phyloP scores from a whole-genome alignment of 768 basidiomycete species.

The Dentipellis sp. region DNA sequence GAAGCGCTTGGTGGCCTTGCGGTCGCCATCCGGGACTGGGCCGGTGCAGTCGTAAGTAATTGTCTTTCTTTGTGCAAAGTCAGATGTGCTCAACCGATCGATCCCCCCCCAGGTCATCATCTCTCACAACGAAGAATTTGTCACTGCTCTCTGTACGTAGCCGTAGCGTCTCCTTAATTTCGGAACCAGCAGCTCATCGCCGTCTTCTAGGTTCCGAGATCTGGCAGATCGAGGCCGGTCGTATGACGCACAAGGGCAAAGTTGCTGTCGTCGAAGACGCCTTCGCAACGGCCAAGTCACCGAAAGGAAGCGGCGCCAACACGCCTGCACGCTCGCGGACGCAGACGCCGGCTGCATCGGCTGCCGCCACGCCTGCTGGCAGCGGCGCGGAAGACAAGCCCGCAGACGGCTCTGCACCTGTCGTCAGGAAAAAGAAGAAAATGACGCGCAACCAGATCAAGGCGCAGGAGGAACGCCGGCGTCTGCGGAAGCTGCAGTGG shows the following conservation, averaged over 20 bases:
- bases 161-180: constrained; percentile 10
- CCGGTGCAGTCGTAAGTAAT: constrained; percentile 69
- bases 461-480: constrained; percentile 78
- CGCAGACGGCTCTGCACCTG: constrained; percentile 25
- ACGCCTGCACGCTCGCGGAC: constrained; percentile 66
- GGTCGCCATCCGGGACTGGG: constrained; percentile 92
- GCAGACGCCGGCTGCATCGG: constrained; percentile 63
- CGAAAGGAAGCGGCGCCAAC: constrained; percentile 60
- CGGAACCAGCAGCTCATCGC: constrained; percentile 13
- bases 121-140: constrained; percentile 90
- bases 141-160: constrained; percentile 66
- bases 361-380: constrained; percentile 62
- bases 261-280: constrained; percentile 76
- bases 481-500: constrained; percentile 76
- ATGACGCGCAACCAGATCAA: constrained; percentile 83
- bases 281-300: constrained; percentile 61
- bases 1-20: constrained; percentile 93
- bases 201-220: constrained; percentile 67
- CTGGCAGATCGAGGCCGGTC: constrained; percentile 87
- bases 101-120: constrained; percentile 66
- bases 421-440: constrained; percentile 82
- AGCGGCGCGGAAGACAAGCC: constrained; percentile 65
- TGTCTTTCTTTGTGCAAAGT: constrained; percentile 8
- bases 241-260: constrained; percentile 85
- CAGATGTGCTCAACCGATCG: constrained; percentile 11